Conservation (phyloP, 225 moss, liverwort and hornwort species). For the Straminergon stramineum region DNA sequence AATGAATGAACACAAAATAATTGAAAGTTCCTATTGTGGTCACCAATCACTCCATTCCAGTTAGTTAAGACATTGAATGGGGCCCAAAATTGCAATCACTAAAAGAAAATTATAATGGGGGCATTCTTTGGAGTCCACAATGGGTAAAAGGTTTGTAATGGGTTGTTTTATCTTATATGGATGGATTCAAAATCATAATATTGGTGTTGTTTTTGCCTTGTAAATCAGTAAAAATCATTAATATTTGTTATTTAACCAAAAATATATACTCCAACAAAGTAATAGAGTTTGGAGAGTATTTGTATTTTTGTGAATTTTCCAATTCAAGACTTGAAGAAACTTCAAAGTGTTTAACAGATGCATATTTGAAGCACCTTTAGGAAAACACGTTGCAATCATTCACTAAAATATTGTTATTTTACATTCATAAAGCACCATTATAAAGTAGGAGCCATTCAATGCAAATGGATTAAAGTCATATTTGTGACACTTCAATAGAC, state of each 20-base stretch:
- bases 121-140: too few relatives aligned
- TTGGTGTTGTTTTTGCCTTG: neutral
- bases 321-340: neutral
- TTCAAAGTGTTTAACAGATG: neutral
- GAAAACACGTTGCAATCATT: neutral
- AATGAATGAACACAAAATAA: too few relatives aligned
- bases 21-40: too few relatives aligned
- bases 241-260: neutral
- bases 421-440: accelerated
- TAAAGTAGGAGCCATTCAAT: neutral
- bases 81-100: too few relatives aligned
- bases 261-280: too few relatives aligned
- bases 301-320: too few relatives aligned
- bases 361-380: neutral
- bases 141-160: too few relatives aligned
- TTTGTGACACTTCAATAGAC: neutral
- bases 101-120: too few relatives aligned
- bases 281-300: neutral
- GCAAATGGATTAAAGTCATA: neutral
- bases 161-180: too few relatives aligned
- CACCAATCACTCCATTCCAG: too few relatives aligned
- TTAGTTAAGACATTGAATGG: too few relatives aligned
- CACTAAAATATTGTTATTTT: neutral
- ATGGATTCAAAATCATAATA: neutral
- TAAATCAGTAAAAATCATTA: neutral